Base-by-base conservation (phyloP, 1,284 basidiomycete genomes). In the Termitomyces sp. region DNA sequence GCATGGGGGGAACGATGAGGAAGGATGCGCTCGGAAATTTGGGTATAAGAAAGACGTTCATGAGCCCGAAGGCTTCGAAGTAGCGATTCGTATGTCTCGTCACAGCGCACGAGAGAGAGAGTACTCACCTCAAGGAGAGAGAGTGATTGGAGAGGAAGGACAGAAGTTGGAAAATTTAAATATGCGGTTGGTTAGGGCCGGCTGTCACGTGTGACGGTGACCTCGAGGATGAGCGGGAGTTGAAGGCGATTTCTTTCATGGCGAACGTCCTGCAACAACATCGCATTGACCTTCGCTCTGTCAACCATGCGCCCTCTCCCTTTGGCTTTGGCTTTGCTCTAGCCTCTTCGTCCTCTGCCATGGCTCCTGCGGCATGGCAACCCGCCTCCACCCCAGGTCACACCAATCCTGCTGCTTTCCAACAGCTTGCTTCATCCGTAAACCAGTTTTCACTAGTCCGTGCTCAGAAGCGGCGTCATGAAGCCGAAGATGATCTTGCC, bases 51-150 rank as follows among this genome's bases (percentile, higher is more conserved):
- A 76, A 65, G 65, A 68, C 66, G 68, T 74, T 90, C 88, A 89
- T 80, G 15, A 84, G 80, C 86, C 71, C 58, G 55, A 60, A 62
- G 71, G 81, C 81, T 82, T 90, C 87, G 68, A 86, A 83, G 86
- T 89, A 90, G 86, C 87, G 88, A 90, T 90, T 89, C 87, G 73
- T 75, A 39, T 70, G 71, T 79, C 68, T 88, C 86, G 75, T 89
- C 87, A 80, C 68, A 59, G 55, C 53, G 49, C 54, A 57, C n/a
- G n/a, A 57, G 54, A 52, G 55, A 51, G 56, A 57, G 44, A 33
- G 66, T 61, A 68, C 71, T 73, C 68, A 76, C 70, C 56, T 54
- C 5, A 33, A 24, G 41, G 43, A 49, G 49, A 53, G 56, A 53
- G 57, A 57, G 33, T 60, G 58, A 54, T 15, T 7, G 15, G 57